Conservation (phyloP, 2,329 filamentous ascomycete genomes). For the Neofusicoccum sp. region DNA sequence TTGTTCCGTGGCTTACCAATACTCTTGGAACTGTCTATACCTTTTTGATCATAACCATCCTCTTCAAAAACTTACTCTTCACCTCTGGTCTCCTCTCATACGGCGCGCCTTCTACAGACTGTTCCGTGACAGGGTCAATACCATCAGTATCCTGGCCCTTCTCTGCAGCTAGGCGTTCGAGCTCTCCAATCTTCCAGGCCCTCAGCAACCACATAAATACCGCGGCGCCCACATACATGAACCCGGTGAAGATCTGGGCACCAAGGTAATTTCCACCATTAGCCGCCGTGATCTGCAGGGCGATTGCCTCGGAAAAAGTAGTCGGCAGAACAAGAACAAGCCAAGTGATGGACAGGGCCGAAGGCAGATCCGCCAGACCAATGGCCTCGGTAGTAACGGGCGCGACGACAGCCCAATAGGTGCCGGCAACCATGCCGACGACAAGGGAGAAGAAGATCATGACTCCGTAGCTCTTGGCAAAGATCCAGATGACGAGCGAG, state of each 20-base stretch:
- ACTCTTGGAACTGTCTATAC: neutral
- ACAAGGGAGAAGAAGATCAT: constrained; percentile 70
- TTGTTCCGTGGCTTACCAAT: neutral
- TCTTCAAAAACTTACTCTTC: constrained; percentile 8
- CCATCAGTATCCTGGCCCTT: constrained; percentile 27
- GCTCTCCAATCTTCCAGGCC: constrained; percentile 60
- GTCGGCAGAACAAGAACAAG: constrained; percentile 67
- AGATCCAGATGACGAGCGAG: constrained; percentile 70
- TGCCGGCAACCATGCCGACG: constrained; percentile 65
- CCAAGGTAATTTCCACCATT: constrained; percentile 54
- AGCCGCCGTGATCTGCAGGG: constrained; percentile 50
- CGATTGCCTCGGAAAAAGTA: constrained; percentile 61
- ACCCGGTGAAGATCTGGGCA: constrained; percentile 60
- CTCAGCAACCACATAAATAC: constrained; percentile 54
- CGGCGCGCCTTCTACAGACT: neutral
- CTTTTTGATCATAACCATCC: constrained; percentile 5
- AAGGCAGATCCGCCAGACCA: constrained; percentile 66
- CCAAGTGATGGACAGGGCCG: constrained; percentile 70
- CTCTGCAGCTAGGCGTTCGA: constrained; percentile 42
- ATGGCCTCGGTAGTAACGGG: constrained; percentile 74
- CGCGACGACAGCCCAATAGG: constrained; percentile 62
- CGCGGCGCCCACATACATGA: constrained; percentile 61
- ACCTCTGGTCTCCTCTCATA: neutral
- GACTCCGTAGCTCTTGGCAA: constrained; percentile 65
- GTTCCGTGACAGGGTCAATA: constrained; percentile 24